Conservation (phyloP, 176 grass and related monocot genomes). For the Avena insularis region DNA sequence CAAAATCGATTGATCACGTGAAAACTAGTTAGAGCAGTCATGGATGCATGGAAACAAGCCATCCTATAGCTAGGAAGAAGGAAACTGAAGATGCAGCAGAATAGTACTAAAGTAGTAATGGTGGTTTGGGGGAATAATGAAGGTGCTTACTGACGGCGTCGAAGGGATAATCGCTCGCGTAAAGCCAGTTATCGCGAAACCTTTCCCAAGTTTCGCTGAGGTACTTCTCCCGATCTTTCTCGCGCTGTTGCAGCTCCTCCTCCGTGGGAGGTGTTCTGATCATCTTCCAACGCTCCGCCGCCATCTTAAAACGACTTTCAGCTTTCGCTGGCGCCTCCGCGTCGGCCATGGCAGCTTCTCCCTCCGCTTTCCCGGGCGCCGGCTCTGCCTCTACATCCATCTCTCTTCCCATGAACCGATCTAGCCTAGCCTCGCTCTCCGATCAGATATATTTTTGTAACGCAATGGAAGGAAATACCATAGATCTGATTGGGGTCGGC, state of each 20-base stretch:
- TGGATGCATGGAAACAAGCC: not conserved
- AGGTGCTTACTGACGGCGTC: not conserved
- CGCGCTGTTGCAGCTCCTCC: not conserved
- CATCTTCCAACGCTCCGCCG: rapidly evolving
- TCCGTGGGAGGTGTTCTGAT: not conserved
- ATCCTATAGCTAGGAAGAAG: not conserved
- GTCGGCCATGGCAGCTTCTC: not conserved
- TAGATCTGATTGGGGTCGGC: not conserved
- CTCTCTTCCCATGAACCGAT: not conserved
- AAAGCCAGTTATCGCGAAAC: not conserved
- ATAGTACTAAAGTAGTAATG: too few relatives aligned
- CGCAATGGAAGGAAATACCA: not conserved
- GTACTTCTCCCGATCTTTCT: not conserved
- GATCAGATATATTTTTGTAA: not conserved
- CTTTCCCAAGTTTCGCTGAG: not conserved
- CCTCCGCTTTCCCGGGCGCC: not conserved
- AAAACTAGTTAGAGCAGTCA: not conserved
- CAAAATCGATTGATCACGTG: not conserved
- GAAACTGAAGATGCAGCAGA: not conserved
- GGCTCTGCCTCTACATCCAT: not conserved
- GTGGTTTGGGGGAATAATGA: too few relatives aligned
- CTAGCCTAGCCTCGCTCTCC: not conserved
- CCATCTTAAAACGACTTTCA: not conserved
- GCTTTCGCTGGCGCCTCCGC: not conserved
- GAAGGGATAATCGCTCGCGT: not conserved